These are phyloP conservation scores for Neotropicomus parvogracilis DNA, from an alignment of 1,284 basidiomycete genomes.

Conservation along the genomic window DNA sequence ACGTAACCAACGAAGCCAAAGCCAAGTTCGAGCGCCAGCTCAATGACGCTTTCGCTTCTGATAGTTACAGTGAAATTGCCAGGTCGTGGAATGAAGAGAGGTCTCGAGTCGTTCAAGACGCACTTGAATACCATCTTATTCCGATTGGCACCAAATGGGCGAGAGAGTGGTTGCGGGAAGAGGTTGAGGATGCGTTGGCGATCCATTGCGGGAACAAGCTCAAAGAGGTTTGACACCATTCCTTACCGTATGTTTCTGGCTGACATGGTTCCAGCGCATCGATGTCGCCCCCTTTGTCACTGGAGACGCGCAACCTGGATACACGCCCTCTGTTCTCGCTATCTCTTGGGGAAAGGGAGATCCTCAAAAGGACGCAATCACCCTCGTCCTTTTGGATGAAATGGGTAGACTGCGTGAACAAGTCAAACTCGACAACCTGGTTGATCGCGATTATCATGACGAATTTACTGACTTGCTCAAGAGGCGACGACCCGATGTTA, in stretches of 20 bases:
- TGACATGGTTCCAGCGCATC: conserved; percentile 48
- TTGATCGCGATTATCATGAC: conserved; percentile 61
- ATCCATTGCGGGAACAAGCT: conserved; percentile 64
- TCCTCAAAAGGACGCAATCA: conserved; percentile 85
- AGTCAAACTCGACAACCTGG: conserved; percentile 84
- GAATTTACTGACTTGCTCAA: conserved; percentile 82
- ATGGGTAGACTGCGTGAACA: conserved; percentile 87
- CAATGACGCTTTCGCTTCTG: conserved; percentile 81
- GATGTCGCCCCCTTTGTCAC: conserved; percentile 74
- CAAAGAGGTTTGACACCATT: conserved; percentile 56
- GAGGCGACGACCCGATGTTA: conserved; percentile 81
- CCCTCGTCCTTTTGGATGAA: conserved; percentile 83
- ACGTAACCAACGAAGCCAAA: conserved; percentile 61
- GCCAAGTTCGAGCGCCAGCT: conserved; percentile 69
- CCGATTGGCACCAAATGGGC: conserved; percentile 85
- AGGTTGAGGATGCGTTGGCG: conserved; percentile 84
- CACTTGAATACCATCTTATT: conserved; percentile 76
- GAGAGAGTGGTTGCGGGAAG: conserved; percentile 85
- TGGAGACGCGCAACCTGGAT: conserved; percentile 60
- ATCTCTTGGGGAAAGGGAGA: conserved; percentile 95
- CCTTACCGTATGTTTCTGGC: conserved; percentile 10
- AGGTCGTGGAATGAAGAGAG: conserved; percentile 94
- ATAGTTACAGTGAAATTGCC: conserved; percentile 81
- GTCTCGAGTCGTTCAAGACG: conserved; percentile 73
- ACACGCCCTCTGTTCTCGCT: conserved; percentile 83